Evolutionary conservation across 2,329 filamentous ascomycete species (phyloP).

Genomic region (Ascochyta pisi): DNA sequence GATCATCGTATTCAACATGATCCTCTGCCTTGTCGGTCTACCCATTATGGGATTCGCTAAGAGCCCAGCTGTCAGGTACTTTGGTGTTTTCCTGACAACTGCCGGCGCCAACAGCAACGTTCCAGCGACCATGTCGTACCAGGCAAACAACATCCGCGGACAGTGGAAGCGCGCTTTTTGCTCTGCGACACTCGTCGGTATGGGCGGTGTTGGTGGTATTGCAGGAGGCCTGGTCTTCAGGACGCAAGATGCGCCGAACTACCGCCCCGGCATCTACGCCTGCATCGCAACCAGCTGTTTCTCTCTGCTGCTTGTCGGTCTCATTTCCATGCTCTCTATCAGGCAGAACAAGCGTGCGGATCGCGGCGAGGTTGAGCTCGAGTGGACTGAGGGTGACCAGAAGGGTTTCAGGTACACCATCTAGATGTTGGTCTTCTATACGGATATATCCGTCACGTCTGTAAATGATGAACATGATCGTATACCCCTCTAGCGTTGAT

Average conservation of each 20-base stretch:
- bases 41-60: slow-evolving; percentile 74
- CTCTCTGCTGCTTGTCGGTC: slow-evolving; percentile 43
- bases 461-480: not conserved
- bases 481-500: slow-evolving; percentile 1
- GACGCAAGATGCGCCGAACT: slow-evolving; percentile 40
- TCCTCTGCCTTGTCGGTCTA: slow-evolving; percentile 71
- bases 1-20: slow-evolving; percentile 69
- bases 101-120: slow-evolving; percentile 81
- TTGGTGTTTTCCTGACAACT: slow-evolving; percentile 77
- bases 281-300: slow-evolving; percentile 49
- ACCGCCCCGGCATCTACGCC: slow-evolving; percentile 48
- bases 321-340: slow-evolving; percentile 44
- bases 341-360: slow-evolving; percentile 49
- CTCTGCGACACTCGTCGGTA: slow-evolving; percentile 76
- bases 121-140: slow-evolving; percentile 76
- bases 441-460: not conserved
- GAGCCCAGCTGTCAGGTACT: slow-evolving; percentile 67
- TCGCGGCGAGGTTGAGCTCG: slow-evolving; percentile 52
- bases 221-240: slow-evolving; percentile 75
- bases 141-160: slow-evolving; percentile 86
- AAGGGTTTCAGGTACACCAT: slow-evolving; percentile 46
- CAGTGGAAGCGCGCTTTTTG: slow-evolving; percentile 88
- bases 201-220: slow-evolving; percentile 81
- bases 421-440: slow-evolving; percentile 3
- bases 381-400: slow-evolving; percentile 45